Evolutionary conservation across 164 flowering plant species (phyloP), one percentile per base, ranked within the genome.

Genomic region (Akebia trifoliata): DNA sequence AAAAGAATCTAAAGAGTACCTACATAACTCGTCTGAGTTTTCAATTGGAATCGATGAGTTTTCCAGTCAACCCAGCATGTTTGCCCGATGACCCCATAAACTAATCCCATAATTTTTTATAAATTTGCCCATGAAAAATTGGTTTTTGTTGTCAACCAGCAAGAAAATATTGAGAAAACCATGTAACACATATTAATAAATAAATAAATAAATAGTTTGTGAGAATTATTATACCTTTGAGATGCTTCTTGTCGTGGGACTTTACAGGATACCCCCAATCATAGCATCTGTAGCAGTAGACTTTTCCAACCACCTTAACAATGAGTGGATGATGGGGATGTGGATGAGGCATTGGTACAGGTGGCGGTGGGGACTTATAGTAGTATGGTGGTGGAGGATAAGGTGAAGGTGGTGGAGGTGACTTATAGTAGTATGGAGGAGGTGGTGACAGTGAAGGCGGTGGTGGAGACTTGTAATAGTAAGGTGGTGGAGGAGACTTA

Each of bases 211-310:
- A n/a, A n/a, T n/a, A n/a, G 30, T 25, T 26, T n/a, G 8, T 49
- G 14, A 37, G 17, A 31, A 25, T 14, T 40, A 4, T 74, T 40
- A 4, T 74, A 86, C 89, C 94, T 70, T 81, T 70, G 63, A 86
- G 90, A 26, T 80, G 94, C 46, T 83, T 80, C 78, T 82, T 86
- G 69, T 72, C 75, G 46, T 86, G 87, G 34, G 90, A 83, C 62
- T 83, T 84, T 20, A 9, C 36, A 2, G 81, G 82, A 51, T 77
- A 54, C 10, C n/a, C 50, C 90, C 84, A 78, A 59, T 86, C 78
- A 45, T 83, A 84, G 75, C 94, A 86, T 69, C 70, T 78, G 74
- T 75, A 82, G 72, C 87, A 86, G 72, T 86, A 86, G 1, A 86
- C 90, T 46, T 80, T 84, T 37, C 94, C 94, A 2, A 80, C 78